Conservation (phyloP, 2,329 filamentous ascomycete genomes). For the Penicillium frequentans region DNA sequence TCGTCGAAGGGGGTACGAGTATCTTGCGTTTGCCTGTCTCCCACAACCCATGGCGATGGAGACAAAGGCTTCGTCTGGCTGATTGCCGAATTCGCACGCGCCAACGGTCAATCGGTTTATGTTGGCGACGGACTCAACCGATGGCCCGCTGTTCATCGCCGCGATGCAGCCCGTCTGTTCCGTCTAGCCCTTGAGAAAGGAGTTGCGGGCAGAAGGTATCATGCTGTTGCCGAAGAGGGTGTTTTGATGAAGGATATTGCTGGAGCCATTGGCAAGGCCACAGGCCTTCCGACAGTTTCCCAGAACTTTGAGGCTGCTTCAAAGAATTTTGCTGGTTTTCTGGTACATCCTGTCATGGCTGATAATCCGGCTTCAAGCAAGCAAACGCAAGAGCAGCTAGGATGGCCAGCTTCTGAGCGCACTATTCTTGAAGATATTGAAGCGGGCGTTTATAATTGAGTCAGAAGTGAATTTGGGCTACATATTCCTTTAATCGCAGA, state of each 20-base stretch:
- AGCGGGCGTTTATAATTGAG: constrained; percentile 20
- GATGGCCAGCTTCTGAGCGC: constrained; percentile 32
- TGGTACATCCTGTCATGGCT: constrained; percentile 19
- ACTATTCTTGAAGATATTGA: constrained; percentile 32
- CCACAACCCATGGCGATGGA: constrained; percentile 40
- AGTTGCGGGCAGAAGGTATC: constrained; percentile 34
- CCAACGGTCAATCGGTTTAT: constrained; percentile 33
- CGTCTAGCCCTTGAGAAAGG: constrained; percentile 43
- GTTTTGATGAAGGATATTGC: constrained; percentile 39
- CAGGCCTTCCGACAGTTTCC: constrained; percentile 34
- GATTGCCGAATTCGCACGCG: constrained; percentile 27
- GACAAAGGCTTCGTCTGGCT: constrained; percentile 32
- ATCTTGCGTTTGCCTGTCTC: constrained; percentile 40
- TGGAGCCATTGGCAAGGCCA: constrained; percentile 32
- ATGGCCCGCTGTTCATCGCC: constrained; percentile 41
- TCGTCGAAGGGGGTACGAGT: constrained; percentile 32
- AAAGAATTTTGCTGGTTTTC: constrained; percentile 31
- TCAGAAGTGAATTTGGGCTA: not conserved
- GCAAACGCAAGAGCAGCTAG: constrained; percentile 37
- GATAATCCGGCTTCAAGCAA: constrained; percentile 38
- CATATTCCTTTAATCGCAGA: too few species aligned
- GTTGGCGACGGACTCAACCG: constrained; percentile 37
- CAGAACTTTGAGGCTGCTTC: constrained; percentile 29
- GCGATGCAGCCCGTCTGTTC: constrained; percentile 41
- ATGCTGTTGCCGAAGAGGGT: constrained; percentile 39